Conservation (phyloP, 495 filamentous ascomycete species). For the Penicillium chermesinum region DNA sequence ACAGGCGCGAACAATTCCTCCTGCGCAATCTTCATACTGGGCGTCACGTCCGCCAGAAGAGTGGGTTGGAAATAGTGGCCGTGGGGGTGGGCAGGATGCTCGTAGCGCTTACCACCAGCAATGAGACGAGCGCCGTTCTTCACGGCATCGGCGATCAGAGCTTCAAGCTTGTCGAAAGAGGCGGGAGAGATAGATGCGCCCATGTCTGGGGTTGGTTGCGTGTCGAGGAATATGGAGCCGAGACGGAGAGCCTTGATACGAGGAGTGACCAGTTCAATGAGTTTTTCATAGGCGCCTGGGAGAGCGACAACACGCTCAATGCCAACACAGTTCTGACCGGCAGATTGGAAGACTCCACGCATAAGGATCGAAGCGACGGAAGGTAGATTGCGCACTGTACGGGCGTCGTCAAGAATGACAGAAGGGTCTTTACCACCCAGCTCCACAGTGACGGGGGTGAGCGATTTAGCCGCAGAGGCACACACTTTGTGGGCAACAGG, state of each 20-base stretch:
- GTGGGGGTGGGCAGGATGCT: constrained; percentile 61
- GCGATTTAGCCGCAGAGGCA: constrained; percentile 71
- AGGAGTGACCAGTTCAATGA: constrained; percentile 65
- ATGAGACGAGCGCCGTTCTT: constrained; percentile 72
- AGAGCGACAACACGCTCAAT: constrained; percentile 87
- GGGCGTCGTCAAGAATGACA: constrained; percentile 78
- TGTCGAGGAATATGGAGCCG: constrained; percentile 56
- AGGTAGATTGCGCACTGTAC: constrained; percentile 52
- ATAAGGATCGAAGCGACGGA: constrained; percentile 75
- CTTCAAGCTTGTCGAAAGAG: constrained; percentile 64
- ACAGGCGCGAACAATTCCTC: constrained; percentile 91
- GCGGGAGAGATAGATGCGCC: constrained; percentile 83
- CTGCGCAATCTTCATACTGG: constrained; percentile 76
- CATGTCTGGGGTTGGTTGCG: constrained; percentile 54
- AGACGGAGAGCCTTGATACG: constrained; percentile 68
- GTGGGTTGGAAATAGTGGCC: constrained; percentile 94
- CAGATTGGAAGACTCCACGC: constrained; percentile 88
- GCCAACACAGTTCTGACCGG: constrained; percentile 98
- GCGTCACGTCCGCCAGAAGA: constrained; percentile 76
- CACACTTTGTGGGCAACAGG: constrained; percentile 86
- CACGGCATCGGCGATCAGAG: constrained; percentile 71
- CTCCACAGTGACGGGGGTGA: constrained; percentile 83
- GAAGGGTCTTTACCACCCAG: constrained; percentile 94
- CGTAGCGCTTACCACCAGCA: constrained; percentile 66
- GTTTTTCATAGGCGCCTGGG: constrained; percentile 63